Percentiles rank a stretch among this genome's conserved stretches.
Evolutionary conservation across 768 basidiomycete genomes (phyloP).

Genomic region (Atractiella rhizophila): DNA sequence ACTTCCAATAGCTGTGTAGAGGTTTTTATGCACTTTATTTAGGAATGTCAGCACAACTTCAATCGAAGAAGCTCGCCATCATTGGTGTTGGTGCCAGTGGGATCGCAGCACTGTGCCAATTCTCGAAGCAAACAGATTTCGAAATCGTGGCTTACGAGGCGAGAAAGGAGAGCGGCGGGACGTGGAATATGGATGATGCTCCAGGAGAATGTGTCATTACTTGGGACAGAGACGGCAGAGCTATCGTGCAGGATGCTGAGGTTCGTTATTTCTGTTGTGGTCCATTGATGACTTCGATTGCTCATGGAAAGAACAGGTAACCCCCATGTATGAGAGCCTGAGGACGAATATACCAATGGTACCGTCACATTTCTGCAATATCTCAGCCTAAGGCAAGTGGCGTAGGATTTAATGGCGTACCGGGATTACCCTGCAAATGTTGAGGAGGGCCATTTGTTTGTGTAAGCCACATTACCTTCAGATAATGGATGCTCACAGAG

Average conservation of each 20-base stretch:
- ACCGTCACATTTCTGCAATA: constrained; percentile 7
- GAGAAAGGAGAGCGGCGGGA: constrained; percentile 1
- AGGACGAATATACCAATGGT: constrained; percentile 9
- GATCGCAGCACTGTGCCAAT: neutral
- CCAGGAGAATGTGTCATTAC: neutral
- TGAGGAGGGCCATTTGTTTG: neutral
- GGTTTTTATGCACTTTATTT: too few species aligned
- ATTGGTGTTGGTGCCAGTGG: too few species aligned
- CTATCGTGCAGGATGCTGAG: neutral
- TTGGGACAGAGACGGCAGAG: constrained; percentile 2
- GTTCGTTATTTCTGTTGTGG: neutral
- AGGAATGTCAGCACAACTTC: too few species aligned
- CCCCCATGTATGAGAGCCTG: constrained; percentile 10
- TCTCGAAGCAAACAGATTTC: neutral
- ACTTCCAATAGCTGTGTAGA: too few species aligned
- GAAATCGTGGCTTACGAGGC: constrained; percentile 3
- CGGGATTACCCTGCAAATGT: neutral
- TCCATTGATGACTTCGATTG: constrained; percentile 1
- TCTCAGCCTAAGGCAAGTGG: neutral
- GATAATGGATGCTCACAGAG: neutral
- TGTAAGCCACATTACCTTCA: neutral
- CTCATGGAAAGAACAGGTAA: neutral
- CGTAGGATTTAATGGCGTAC: neutral
- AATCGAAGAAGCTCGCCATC: too few species aligned
- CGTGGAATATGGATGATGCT: constrained; percentile 4